Evolutionary conservation across 2,329 filamentous ascomycete genomes (phyloP), one percentile per base, ranked within the genome.

Genomic region (Fusarium anguioides): DNA sequence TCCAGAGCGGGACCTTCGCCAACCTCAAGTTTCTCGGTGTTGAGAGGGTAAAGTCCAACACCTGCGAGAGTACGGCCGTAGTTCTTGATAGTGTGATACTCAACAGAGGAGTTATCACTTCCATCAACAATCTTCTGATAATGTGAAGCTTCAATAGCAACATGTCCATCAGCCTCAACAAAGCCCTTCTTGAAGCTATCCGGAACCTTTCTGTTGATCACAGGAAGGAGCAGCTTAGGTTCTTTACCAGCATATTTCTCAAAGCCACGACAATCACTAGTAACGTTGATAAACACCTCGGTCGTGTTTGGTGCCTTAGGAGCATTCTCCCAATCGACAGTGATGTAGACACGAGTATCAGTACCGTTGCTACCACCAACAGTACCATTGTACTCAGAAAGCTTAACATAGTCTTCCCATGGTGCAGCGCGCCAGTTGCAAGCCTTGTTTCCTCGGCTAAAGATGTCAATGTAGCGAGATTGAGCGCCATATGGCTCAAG

Each of bases 61-160:
- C 86, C 87, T 1, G 83, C 84, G 2, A 84, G 76, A 0, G 86
- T 89, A 37, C 87, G 85, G 5, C 87, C 87, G 69, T 87, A 85
- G 58, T 81, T 79, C 12, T 81, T 77, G 45, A 89, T 81, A 0
- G 81, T 83, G 55, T 82, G 80, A 74, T 89, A 89, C 5, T 78
- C 42, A 0, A 64, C 35, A 11, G 50, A 39, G 1, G 55, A 78
- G n/a, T 81, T 70, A 9, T 74, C 70, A 1, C 62, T 33, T 0
- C 72, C 69, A 3, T 70, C 64, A 52, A 79, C 55, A 61, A 83
- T 74, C 69, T 79, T 73, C 74, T 85, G 77, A 75, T 82, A 84
- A 64, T 88, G 82, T 2, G 81, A 79, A 1, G 81, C 86, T 60
- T 87, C 83, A 44, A 89, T 87, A 14, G 86, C 77, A 21, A 88